These are phyloP conservation scores for Endothia cerciana DNA, from an alignment of 2,329 filamentous ascomycete species.

Conservation along the genomic window DNA sequence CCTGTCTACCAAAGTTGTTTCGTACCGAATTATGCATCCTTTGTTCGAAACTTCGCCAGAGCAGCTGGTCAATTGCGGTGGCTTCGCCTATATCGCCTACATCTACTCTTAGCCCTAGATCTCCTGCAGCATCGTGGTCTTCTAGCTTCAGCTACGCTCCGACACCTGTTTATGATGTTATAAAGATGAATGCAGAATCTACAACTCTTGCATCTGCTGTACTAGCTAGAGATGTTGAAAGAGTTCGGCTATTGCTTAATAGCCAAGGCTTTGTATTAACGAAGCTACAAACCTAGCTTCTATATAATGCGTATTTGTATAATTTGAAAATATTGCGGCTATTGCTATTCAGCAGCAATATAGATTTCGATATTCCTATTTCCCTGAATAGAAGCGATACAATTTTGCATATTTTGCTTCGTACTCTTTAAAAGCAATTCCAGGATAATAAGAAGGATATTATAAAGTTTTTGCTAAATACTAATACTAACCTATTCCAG, in stretches of 20 bases:
- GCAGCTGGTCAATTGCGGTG: too few species aligned
- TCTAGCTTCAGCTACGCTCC: neutral
- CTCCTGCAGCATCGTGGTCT: neutral
- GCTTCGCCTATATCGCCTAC: too few species aligned
- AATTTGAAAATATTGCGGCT: neutral
- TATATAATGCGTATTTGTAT: neutral
- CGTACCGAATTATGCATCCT: too few species aligned
- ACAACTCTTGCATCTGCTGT: neutral
- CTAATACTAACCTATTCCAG: neutral
- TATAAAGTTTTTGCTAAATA: neutral
- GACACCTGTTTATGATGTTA: neutral
- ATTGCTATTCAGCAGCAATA: neutral
- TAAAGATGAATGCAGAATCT: neutral
- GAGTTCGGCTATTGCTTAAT: neutral
- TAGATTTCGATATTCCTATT: neutral
- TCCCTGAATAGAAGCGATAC: neutral
- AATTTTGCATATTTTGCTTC: neutral
- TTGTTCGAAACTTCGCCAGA: too few species aligned
- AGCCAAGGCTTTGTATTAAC: neutral
- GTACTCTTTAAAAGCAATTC: neutral
- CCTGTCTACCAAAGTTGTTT: too few species aligned
- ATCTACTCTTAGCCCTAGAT: too few species aligned
- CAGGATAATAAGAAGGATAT: neutral
- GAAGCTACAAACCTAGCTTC: neutral
- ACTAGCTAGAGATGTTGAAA: neutral